Percentiles rank a stretch among this genome's conserved stretches.
Conservation (phyloP, 1,284 basidiomycete genomes). For the Fomitiporia mediterranea region DNA sequence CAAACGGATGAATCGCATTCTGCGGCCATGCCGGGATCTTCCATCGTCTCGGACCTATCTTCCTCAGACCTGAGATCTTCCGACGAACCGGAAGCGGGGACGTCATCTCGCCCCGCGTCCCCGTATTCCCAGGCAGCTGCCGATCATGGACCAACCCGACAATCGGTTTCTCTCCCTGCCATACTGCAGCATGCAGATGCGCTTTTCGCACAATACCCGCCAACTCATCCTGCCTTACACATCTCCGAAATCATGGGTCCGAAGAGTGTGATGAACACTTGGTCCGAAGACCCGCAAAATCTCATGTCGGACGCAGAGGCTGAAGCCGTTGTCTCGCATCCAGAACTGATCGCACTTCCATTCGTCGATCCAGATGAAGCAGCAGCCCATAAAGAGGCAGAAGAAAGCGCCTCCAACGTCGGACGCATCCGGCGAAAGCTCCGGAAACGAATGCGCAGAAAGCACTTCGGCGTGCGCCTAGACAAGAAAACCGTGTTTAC, state of each 20-base stretch:
- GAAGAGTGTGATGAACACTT: slow-evolving; percentile 55
- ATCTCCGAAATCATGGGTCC: slow-evolving; percentile 68
- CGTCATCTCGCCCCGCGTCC: not conserved
- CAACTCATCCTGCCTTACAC: slow-evolving; percentile 40
- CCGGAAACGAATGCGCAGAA: slow-evolving; percentile 25
- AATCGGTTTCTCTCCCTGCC: slow-evolving; percentile 27
- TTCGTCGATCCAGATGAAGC: slow-evolving; percentile 36
- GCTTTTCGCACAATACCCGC: slow-evolving; percentile 41
- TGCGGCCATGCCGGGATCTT: not conserved
- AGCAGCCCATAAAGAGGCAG: slow-evolving; percentile 27
- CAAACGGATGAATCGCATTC: not conserved
- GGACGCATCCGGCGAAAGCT: slow-evolving; percentile 23
- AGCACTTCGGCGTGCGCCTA: slow-evolving; percentile 29
- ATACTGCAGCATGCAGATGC: slow-evolving; percentile 43
- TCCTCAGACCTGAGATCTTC: not conserved
- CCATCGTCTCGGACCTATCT: slow-evolving; percentile 1
- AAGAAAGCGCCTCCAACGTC: slow-evolving; percentile 21
- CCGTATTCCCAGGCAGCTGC: not conserved
- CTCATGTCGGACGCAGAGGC: slow-evolving; percentile 52
- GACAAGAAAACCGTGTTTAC: slow-evolving; percentile 49
- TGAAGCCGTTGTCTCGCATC: slow-evolving; percentile 54
- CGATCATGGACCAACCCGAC: not conserved
- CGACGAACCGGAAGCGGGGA: not conserved
- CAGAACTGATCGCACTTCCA: slow-evolving; percentile 50
- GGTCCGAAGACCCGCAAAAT: slow-evolving; percentile 41